Base-by-base conservation (phyloP, 2,329 filamentous ascomycete species). In the Fusarium longipes region DNA sequence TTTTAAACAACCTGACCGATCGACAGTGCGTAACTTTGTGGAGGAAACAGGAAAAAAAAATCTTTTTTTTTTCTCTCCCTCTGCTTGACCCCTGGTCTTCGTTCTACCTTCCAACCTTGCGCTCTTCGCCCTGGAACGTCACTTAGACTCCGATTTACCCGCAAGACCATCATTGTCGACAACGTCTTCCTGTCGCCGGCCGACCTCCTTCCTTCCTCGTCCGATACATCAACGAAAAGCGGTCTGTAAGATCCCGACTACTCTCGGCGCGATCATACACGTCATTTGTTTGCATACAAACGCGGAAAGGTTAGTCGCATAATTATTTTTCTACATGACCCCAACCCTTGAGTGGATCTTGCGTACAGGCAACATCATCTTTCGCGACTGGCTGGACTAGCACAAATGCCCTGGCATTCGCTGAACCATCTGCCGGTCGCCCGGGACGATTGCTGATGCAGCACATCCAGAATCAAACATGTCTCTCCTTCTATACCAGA, bases 111-210 rank as follows among this genome's bases (percentile, higher is more conserved):
- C 27, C 58, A 54, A 63, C 50, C 35, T 49, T 44, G 33, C 60
- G 59, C 59, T 42, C 36, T 44, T 43, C 50, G 61, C 42, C 49
- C 44, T 18, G 30, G 40, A 54, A 51, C 32, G 50, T 62, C 62
- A 35, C 45, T 33, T 38, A 15, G 25, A 63, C 27, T 53, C 47
- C 43, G 32, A 50, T 54, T 54, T 33, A 52, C 22, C 52, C 63
- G 40, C 57, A 48, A 36, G 49, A 57, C 39, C 43, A 54, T 55
- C 47, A 35, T 35, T 57, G 59, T 62, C 57, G 60, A 68, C 61
- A 63, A 29, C 57, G 45, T 49, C 33, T 60, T 69, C 42, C 70
- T 58, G 71, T 73, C 71, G 71, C 71, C 52, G 71, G 71, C 60
- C 71, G 71, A 73, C 71, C 52, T 68, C 42, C 44, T 50, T 47